Conservation (phyloP, 2,329 filamentous ascomycete species). For the Cladosporium halotolerans region DNA sequence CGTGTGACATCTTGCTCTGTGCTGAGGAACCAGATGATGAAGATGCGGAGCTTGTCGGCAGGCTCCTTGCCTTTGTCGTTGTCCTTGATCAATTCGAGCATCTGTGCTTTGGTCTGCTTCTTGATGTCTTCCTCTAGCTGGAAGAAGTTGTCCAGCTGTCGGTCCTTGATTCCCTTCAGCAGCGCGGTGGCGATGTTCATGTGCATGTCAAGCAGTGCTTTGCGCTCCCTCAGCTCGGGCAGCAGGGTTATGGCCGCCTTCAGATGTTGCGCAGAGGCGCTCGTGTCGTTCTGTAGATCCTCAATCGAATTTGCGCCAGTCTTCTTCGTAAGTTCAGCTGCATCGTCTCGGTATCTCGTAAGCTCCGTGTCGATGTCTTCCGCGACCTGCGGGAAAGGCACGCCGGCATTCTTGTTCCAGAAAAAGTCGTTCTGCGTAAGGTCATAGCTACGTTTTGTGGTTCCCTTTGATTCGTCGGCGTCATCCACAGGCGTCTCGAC, state of each 20-base stretch:
- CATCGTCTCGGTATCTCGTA: slow-evolving; percentile 91
- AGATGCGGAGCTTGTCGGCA: slow-evolving; percentile 82
- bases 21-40: slow-evolving; percentile 95
- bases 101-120: slow-evolving; percentile 84
- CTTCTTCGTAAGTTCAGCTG: slow-evolving; percentile 88
- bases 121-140: slow-evolving; percentile 88
- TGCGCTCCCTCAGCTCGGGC: slow-evolving; percentile 86
- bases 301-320: slow-evolving; percentile 89
- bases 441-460: slow-evolving; percentile 85
- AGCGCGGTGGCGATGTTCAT: slow-evolving; percentile 92
- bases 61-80: slow-evolving; percentile 74
- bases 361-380: slow-evolving; percentile 94
- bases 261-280: slow-evolving; percentile 83
- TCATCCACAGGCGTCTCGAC: slow-evolving; percentile 80
- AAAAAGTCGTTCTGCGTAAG: slow-evolving; percentile 89
- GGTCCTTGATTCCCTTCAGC: slow-evolving; percentile 80
- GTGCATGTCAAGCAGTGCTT: slow-evolving; percentile 92
- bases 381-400: slow-evolving; percentile 91
- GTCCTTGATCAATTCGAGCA: slow-evolving; percentile 80
- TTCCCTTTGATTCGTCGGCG: slow-evolving; percentile 63
- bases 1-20: slow-evolving; percentile 83
- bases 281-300: slow-evolving; percentile 83
- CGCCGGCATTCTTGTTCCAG: slow-evolving; percentile 85
- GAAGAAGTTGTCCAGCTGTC: slow-evolving; percentile 93
- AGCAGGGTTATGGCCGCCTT: slow-evolving; percentile 92